Conservation (phyloP, 371 early-diverging fungal species). For the Mortierella sp. region DNA sequence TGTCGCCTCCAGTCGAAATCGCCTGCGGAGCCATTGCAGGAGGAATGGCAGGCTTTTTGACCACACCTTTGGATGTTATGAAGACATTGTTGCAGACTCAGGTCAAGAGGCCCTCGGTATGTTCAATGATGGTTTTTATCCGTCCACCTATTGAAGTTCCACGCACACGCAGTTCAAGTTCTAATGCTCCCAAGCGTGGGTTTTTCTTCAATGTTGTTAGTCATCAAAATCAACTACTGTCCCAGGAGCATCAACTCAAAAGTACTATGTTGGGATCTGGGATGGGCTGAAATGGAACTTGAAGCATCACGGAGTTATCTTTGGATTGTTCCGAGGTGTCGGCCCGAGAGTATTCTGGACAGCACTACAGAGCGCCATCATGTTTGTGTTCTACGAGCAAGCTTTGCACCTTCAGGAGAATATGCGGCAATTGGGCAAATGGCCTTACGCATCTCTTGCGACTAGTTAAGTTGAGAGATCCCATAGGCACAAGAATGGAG, state of each 20-base stretch:
- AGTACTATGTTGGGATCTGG: constrained; percentile 71
- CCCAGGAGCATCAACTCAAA: constrained; percentile 33
- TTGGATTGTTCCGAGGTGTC: constrained; percentile 72
- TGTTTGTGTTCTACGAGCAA: constrained; percentile 79
- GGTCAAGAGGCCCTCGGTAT: constrained; percentile 53
- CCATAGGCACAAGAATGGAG: no score
- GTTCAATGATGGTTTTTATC: neutral
- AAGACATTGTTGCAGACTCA: constrained; percentile 78
- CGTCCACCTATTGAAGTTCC: neutral
- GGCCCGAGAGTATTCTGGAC: constrained; percentile 78
- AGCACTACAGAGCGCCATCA: constrained; percentile 70
- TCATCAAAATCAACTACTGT: constrained; percentile 24
- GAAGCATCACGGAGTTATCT: constrained; percentile 66
- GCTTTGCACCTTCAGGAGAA: constrained; percentile 56
- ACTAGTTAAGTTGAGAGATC: constrained; percentile 13
- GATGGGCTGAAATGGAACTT: constrained; percentile 73
- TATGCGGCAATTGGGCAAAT: constrained; percentile 48
- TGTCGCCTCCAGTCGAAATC: constrained; percentile 65
- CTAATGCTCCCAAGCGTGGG: no score
- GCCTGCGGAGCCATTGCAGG: constrained; percentile 73
- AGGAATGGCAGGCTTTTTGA: constrained; percentile 74
- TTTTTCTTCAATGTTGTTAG: no score
- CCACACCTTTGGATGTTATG: constrained; percentile 77
- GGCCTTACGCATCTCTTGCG: constrained; percentile 39
- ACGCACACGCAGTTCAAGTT: neutral